Evolutionary conservation across 495 filamentous ascomycete genomes (phyloP).

Genomic region (Penicillium longicatenatum): DNA sequence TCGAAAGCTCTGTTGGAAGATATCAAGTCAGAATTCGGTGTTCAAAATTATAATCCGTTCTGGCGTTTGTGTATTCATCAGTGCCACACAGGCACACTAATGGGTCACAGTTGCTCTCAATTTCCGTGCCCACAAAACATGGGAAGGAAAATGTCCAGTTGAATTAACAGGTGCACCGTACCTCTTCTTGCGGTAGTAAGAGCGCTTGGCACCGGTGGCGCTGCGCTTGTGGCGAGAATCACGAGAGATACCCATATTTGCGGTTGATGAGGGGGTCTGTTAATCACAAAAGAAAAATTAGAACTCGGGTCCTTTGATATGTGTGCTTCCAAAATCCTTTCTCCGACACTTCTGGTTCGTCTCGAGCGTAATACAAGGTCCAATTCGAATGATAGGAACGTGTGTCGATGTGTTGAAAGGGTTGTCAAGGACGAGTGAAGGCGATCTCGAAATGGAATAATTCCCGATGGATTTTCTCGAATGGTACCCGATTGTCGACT

Average conservation of each 20-base stretch:
- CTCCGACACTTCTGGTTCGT: constrained; percentile 29
- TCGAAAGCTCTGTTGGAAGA: constrained; percentile 83
- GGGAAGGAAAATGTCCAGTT: constrained; percentile 10
- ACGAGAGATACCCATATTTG: constrained; percentile 99
- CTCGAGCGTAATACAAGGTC: constrained; percentile 17
- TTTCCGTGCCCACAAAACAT: constrained; percentile 9
- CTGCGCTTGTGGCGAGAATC: constrained; percentile 99
- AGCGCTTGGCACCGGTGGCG: constrained; percentile 94
- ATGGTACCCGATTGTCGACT: constrained; percentile 24
- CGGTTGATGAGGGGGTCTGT: constrained; percentile 59
- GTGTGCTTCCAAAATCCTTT: constrained; percentile 11
- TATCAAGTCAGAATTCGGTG: constrained; percentile 16
- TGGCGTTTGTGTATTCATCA: not conserved
- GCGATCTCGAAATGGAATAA: constrained; percentile 23
- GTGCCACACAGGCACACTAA: not conserved
- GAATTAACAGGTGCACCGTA: constrained; percentile 45
- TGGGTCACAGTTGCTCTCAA: not conserved
- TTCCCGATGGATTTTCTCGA: constrained; percentile 13
- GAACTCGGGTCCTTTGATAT: constrained; percentile 20
- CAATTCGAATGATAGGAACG: constrained; percentile 5
- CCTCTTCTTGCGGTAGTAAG: constrained; percentile 88
- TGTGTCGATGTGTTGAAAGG: constrained; percentile 10
- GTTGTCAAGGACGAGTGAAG: constrained; percentile 10
- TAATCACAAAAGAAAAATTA: constrained; percentile 30
- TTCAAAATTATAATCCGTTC: constrained; percentile 12